phyloP scores from a whole-genome alignment of 192 early-diverging fungal genomes.

The Gonapodya sp. region DNA sequence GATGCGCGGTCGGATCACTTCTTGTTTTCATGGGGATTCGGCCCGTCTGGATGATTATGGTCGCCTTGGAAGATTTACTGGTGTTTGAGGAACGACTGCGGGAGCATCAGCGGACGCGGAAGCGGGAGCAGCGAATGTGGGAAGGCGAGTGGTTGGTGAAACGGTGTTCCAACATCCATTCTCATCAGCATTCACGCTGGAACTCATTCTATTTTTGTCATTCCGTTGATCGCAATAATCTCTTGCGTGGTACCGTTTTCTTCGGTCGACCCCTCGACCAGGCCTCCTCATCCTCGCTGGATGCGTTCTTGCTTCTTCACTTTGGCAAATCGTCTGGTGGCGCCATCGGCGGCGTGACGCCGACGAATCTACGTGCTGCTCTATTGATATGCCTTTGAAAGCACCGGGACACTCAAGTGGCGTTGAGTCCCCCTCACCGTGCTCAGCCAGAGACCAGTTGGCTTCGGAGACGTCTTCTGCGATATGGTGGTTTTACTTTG shows the following conservation, averaged over 20 bases:
- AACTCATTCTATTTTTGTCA: background rate
- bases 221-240: background rate
- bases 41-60: too few species aligned
- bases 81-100: conserved; percentile 7
- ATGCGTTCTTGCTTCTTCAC: background rate
- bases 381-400: background rate
- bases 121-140: background rate
- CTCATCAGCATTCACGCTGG: background rate
- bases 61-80: background rate
- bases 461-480: background rate
- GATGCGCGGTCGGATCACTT: too few species aligned
- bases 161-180: background rate
- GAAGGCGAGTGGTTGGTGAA: background rate
- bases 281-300: background rate
- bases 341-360: conserved; percentile 2
- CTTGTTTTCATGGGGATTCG: too few species aligned
- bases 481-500: background rate
- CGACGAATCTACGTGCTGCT: background rate
- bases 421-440: too few species aligned
- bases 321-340: background rate
- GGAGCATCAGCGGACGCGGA: background rate
- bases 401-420: too few species aligned
- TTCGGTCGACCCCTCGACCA: background rate
- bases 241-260: background rate
- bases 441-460: background rate